A percentile compares a stretch with the other conserved stretches of the same genome.
Conservation (phyloP, 352 stramenopile species). For the Phytophthora litchii region DNA sequence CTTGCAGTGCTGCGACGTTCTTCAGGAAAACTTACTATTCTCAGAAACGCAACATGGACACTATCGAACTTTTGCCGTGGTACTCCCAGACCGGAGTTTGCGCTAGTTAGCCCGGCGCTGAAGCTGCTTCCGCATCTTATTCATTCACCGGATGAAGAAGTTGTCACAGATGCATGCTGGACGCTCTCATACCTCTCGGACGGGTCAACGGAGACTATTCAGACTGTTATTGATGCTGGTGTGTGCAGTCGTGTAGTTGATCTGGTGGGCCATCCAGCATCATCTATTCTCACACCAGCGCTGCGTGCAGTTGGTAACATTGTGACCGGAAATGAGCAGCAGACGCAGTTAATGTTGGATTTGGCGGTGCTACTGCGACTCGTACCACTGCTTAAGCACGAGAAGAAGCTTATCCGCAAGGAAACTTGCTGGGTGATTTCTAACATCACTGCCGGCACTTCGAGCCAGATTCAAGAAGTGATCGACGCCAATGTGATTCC, state of each 20-base stretch:
- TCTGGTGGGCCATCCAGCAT: conserved; percentile 92
- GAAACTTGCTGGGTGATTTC: conserved; percentile 86
- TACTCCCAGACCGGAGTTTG: conserved; percentile 95
- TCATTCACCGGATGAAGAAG: conserved; percentile 96
- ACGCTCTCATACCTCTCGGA: conserved; percentile 98
- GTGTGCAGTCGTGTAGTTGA: conserved; percentile 95
- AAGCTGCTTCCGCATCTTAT: conserved; percentile 96
- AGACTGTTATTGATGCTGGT: conserved; percentile 97
- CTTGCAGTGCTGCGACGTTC: conserved; percentile 93
- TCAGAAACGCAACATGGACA: conserved; percentile 99
- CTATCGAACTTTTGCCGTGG: conserved; percentile 99
- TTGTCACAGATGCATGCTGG: conserved; percentile 99
- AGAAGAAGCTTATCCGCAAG: conserved; percentile 84
- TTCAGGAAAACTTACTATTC: conserved; percentile 94
- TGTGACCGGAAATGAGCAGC: conserved; percentile 94
- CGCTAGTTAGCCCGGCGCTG: conserved; percentile 93
- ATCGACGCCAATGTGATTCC: conserved; percentile 81
- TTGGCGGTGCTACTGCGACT: conserved; percentile 55
- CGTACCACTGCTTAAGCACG: conserved; percentile 70
- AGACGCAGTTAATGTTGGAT: conserved; percentile 79
- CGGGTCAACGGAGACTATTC: conserved; percentile 97
- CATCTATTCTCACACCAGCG: conserved; percentile 96
- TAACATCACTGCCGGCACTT: conserved; percentile 80
- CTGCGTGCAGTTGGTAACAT: conserved; percentile 98
- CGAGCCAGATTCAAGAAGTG: conserved; percentile 77